Conservation (phyloP, 163 green algal genomes). For the Prototheca wickerhamii region DNA sequence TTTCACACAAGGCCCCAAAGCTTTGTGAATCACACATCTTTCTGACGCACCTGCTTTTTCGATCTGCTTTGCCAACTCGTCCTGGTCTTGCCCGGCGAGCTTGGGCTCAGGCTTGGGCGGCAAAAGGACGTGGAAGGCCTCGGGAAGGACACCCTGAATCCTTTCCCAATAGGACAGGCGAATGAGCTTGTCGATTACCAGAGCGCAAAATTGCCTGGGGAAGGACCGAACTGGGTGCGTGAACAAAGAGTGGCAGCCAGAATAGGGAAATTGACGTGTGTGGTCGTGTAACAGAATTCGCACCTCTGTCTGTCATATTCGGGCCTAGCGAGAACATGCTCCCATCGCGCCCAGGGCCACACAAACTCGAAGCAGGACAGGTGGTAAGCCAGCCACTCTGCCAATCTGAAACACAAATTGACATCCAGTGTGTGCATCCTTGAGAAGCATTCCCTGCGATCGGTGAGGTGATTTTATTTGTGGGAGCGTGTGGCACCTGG, state of each 20-base stretch:
- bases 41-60: background rate
- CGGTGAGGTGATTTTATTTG: background rate
- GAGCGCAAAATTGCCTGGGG: conserved; percentile 51
- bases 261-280: background rate
- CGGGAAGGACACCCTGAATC: conserved; percentile 44
- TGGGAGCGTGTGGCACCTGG: background rate
- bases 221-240: background rate
- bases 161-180: conserved; percentile 66
- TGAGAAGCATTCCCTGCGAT: conserved; percentile 41
- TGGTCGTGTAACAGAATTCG: too few relatives aligned
- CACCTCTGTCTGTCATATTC: conserved; percentile 54
- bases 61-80: background rate
- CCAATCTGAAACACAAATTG: conserved; percentile 55
- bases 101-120: conserved; percentile 36
- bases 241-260: background rate
- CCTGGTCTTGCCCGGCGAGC: background rate
- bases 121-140: conserved; percentile 51
- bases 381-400: conserved; percentile 84
- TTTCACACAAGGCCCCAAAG: too few relatives aligned
- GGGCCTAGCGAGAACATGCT: conserved; percentile 54
- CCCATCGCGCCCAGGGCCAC: conserved; percentile 88
- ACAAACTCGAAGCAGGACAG: conserved; percentile 83
- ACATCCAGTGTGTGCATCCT: conserved; percentile 64
- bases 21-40: background rate
- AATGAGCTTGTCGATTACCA: conserved; percentile 60